phyloP scores from a whole-genome alignment of 78 protist species.

The Dictyostelium capitatum region DNA sequence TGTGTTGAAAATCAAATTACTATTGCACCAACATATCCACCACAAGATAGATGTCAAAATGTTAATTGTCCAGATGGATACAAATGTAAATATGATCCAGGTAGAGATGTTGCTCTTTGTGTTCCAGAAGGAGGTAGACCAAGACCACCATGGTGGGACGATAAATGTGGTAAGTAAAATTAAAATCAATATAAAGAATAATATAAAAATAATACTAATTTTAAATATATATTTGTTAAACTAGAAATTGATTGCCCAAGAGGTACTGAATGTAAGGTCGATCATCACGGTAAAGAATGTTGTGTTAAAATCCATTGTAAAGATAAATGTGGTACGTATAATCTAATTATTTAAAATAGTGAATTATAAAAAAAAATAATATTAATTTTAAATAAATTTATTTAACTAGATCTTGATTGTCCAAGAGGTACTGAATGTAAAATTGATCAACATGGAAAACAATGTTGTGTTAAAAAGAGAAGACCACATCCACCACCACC shows the following conservation, averaged over 20 bases:
- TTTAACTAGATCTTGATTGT: too few relatives aligned
- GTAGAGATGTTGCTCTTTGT: background rate
- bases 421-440: background rate
- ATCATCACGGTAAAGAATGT: conserved; percentile 6
- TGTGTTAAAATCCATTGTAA: background rate
- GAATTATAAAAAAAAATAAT: too few relatives aligned
- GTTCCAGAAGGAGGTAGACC: background rate
- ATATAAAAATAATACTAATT: too few relatives aligned
- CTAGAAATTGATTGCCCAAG: background rate
- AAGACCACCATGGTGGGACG: background rate
- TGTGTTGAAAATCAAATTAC: conserved; percentile 32
- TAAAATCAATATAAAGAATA: too few relatives aligned
- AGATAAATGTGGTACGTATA: conserved; percentile 5
- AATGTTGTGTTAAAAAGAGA: background rate
- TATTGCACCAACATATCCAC: background rate
- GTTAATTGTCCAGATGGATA: conserved; percentile 17
- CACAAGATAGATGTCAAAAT: background rate
- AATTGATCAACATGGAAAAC: background rate
- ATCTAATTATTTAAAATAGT: too few relatives aligned
- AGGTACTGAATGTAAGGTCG: background rate
- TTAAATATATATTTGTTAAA: background rate
- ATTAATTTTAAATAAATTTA: too few relatives aligned
- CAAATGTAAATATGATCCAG: background rate
- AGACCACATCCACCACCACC: background rate
- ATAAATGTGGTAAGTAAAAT: too few relatives aligned